Base-by-base conservation (phyloP, 805 yeast species). In the Wickerhamiella allomyrinae region DNA sequence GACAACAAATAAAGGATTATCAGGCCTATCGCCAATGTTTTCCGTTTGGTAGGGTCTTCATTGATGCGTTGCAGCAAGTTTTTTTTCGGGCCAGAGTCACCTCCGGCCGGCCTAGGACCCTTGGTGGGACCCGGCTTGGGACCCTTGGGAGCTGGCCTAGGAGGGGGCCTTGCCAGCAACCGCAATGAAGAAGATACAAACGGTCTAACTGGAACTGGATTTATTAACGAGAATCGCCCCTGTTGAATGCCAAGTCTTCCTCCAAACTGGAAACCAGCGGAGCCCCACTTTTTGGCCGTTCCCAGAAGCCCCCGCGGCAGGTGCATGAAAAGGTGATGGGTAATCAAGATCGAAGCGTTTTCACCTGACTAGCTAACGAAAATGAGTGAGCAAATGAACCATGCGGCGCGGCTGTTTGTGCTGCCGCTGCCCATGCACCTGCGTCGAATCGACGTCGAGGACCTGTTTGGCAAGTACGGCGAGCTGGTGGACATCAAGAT, bases 401-500 rank as follows among this genome's bases (percentile, higher is more conserved):
- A 36, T 6, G 29, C 40, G 31, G 42, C 42, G 34, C 53, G 57
- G 10, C 43, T 53, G 37, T 52, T 46, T 40, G 57, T 53, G 41
- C 49, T 56, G 13, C 57, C 57, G 17, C 42, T 53, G 41, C 46
- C 46, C 41, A 37, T 43, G 48, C 44, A 46, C 37, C 44, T 53
- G 31, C 29, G 42, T 15, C 40, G 44, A 40, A 50, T 39, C n/a
- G 80, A 79, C 50, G 60, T 77, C 37, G 57, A 60, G 44, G 63
- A 66, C 17, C 57, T 73, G 37, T 76, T 76, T 54, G 52, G 57
- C 37, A 54, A 58, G 46, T 71, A 61, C 54, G 83, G 84, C 14
- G 62, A 62, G 34, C 66, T 77, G 19, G 66, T 68, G 15, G 74
- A 76, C 44, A 72, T 76, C 25, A 73, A 71, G 49, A 62, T 77